Conservation (phyloP, 768 basidiomycete genomes). For the Lyophyllum shimeji region DNA sequence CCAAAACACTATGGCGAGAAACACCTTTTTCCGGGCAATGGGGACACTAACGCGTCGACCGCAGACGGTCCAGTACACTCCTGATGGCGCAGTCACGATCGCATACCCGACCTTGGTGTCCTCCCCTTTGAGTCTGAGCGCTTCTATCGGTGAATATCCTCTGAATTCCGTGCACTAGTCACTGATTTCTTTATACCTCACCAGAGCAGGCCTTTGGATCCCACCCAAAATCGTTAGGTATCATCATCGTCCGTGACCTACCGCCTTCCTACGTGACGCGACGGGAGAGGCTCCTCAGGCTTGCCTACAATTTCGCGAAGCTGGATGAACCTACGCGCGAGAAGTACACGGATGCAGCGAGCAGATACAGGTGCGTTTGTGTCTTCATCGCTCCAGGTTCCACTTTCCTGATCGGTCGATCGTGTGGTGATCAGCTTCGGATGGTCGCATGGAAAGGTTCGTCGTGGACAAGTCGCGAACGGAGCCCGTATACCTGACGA, state of each 20-base stretch:
- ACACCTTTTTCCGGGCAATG: constrained; percentile 14
- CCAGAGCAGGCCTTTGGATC: constrained; percentile 84
- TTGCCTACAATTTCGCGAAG: constrained; percentile 74
- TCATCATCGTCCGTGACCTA: constrained; percentile 80
- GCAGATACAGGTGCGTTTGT: constrained; percentile 67
- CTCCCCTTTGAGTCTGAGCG: constrained; percentile 48
- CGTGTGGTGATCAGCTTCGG: constrained; percentile 82
- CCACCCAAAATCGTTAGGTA: constrained; percentile 70
- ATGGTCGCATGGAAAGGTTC: constrained; percentile 96
- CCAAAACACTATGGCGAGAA: constrained; percentile 19
- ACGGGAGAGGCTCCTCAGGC: constrained; percentile 69
- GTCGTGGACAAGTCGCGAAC: background rate
- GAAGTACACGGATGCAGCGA: constrained; percentile 68
- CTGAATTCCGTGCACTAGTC: background rate
- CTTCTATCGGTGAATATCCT: constrained; percentile 57
- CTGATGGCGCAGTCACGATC: constrained; percentile 57
- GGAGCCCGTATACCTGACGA: background rate
- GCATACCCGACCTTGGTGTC: constrained; percentile 60
- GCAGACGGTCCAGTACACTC: constrained; percentile 32
- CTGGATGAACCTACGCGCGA: constrained; percentile 69
- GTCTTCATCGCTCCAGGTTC: background rate
- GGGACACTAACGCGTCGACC: constrained; percentile 15
- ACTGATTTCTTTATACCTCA: background rate
- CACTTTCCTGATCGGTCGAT: background rate
- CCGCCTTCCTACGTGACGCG: constrained; percentile 62